A percentile compares a stretch with the other conserved stretches of the same genome.
phyloP scores from a whole-genome alignment of 176 grass and related monocot species.

The Bonia amplexicaulis region DNA sequence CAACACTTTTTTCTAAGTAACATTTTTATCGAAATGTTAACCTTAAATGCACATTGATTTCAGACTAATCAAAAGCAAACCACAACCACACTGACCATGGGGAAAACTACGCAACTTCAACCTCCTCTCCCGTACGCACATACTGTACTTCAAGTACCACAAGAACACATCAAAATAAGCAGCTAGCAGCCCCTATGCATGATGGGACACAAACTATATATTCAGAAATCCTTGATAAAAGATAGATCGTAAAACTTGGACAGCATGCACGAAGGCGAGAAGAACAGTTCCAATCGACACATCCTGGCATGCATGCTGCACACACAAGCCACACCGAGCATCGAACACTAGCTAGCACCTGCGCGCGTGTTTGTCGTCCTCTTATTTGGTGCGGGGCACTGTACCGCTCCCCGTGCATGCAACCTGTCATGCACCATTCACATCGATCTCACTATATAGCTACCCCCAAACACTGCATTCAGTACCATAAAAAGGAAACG shows the following conservation, averaged over 20 bases:
- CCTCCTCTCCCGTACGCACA: not conserved
- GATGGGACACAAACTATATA: conserved; percentile 21
- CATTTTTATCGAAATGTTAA: not conserved
- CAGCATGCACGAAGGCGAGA: conserved; percentile 18
- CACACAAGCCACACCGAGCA: conserved; percentile 29
- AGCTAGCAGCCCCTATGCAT: not conserved
- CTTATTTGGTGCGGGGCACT: conserved; percentile 19
- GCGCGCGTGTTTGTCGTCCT: conserved; percentile 12
- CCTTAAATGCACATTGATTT: not conserved
- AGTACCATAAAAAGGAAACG: conserved; percentile 40
- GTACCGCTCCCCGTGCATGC: conserved; percentile 10
- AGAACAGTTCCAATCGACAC: conserved; percentile 10
- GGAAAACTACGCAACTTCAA: not conserved
- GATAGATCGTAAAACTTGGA: conserved; percentile 19
- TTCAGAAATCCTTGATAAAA: conserved; percentile 31
- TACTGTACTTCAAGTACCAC: conserved; percentile 9
- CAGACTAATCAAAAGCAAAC: not conserved
- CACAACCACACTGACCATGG: not conserved
- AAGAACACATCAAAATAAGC: conserved; percentile 10
- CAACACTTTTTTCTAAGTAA: not conserved
- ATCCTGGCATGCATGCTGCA: conserved; percentile 24
- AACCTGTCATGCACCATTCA: conserved; percentile 37
- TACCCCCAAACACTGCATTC: conserved; percentile 5
- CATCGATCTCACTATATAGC: conserved; percentile 34
- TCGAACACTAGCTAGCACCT: not conserved